phyloP scores from a whole-genome alignment of 163 green algal genomes.

The Prototheca wickerhamii region DNA sequence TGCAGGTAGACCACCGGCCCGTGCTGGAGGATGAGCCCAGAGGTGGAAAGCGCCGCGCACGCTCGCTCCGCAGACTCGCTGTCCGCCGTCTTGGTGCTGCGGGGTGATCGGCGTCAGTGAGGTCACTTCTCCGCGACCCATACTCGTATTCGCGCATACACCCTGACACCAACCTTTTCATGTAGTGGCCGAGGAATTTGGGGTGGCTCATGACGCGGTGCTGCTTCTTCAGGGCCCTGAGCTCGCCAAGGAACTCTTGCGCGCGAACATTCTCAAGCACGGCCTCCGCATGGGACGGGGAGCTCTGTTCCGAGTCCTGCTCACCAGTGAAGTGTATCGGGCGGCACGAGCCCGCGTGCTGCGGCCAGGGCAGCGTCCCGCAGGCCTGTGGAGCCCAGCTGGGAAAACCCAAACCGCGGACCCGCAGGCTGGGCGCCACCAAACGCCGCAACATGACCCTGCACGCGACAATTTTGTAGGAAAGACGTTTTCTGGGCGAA shows the following conservation, averaged over 20 bases:
- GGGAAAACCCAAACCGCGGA: no score
- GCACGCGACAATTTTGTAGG: no score
- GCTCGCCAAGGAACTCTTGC: not conserved
- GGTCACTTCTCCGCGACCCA: not conserved
- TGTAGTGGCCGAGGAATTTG: not conserved
- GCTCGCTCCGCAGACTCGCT: slow-evolving; percentile 13
- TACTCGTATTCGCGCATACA: not conserved
- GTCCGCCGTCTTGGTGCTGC: slow-evolving; percentile 9
- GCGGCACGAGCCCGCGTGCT: no score
- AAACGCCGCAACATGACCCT: no score
- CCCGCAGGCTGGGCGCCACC: no score
- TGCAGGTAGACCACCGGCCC: slow-evolving; percentile 23
- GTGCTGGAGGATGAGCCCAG: slow-evolving; percentile 23
- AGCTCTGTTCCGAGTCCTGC: no score
- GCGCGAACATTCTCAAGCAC: not conserved
- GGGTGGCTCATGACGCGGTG: not conserved
- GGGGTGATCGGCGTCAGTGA: not conserved
- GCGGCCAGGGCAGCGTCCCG: no score
- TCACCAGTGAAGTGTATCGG: no score
- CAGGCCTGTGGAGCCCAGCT: no score
- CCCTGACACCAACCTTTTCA: not conserved
- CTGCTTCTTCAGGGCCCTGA: not conserved
- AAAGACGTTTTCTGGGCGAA: no score
- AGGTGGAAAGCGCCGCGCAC: slow-evolving; percentile 15
- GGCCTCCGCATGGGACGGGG: no score